Evolutionary conservation across 352 stramenopile species (phyloP), one percentile per base, ranked within the genome.

Genomic region (Pythium rhizo-oryzae): DNA sequence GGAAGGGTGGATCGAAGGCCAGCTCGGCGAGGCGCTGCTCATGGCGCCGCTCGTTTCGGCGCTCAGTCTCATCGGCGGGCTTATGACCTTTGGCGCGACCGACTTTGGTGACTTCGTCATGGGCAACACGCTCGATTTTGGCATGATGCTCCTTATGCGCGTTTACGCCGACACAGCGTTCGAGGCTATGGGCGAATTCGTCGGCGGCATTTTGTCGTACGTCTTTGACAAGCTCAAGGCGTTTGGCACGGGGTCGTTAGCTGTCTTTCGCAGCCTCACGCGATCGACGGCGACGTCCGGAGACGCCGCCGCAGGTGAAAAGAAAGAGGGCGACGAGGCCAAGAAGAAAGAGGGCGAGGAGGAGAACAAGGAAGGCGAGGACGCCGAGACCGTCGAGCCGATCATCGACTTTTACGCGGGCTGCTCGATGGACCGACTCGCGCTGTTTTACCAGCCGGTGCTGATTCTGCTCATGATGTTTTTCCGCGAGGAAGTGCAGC

Each of bases 81-180:
- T 99, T 23, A 97, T 99, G 69, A 98, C 93, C 1, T 97, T 99
- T 67, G 96, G 92, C 9, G 94, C 97, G 11, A 91, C 94, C 52
- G 94, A 99, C 71, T 99, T 99, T 74, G 77, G 96, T 28, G 97
- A 99, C 76, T 99, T 99, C 71, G 84, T 99, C 18, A 80, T 99
- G 41, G 96, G 89, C 8, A 98, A 97, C 65, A 93, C 98, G 37
- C 85, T 99, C 5, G 90, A 98, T 24, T 98, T 99, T 66, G 96
- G 96, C 9, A 94, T 99, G 57, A 93, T 98, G 71, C 72, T 99
- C n/a, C 69, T 98, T 13, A 94, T 90, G 71, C 75, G 89, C 9
- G 87, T 99, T 39, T 99, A 99, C 70, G 77, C 89, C 4, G 90
- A 96, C 18, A 94, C 94, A 25, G 81, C 81, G 1, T 84, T 97